Conservation (phyloP, 495 filamentous ascomycete genomes). For the Aspergillus egyptiacus region DNA sequence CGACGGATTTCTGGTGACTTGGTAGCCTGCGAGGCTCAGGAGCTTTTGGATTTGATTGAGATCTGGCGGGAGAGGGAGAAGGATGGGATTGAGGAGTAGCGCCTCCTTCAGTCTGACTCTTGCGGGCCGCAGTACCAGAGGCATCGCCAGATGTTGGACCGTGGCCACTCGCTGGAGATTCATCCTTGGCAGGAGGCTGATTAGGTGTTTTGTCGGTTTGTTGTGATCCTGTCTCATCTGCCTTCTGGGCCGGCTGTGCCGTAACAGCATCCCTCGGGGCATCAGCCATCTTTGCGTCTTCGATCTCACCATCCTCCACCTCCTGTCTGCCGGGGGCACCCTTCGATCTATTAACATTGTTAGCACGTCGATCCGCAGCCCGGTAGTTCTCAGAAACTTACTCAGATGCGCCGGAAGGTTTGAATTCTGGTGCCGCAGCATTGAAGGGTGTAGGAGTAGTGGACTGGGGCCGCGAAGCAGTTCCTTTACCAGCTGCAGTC, state of each 20-base stretch:
- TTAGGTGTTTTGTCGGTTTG: slow-evolving; percentile 13
- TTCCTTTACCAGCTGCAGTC: slow-evolving; percentile 30
- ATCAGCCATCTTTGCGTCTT: slow-evolving; percentile 54
- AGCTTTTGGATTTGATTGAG: slow-evolving; percentile 19
- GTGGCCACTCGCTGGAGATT: slow-evolving; percentile 11
- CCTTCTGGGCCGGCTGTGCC: slow-evolving; percentile 3
- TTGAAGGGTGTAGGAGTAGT: slow-evolving; percentile 38
- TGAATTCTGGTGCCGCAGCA: slow-evolving; percentile 44
- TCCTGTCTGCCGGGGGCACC: slow-evolving; percentile 42
- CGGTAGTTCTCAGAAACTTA: slow-evolving; percentile 27
- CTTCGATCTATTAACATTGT: slow-evolving; percentile 23
- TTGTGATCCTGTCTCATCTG: slow-evolving; percentile 11
- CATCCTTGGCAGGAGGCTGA: slow-evolving; percentile 5
- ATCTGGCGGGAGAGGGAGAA: slow-evolving; percentile 19
- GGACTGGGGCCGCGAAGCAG: slow-evolving; percentile 34
- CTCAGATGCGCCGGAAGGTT: slow-evolving; percentile 32
- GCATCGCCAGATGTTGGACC: slow-evolving; percentile 17
- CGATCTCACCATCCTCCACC: slow-evolving; percentile 75
- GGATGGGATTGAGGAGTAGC: slow-evolving; percentile 7
- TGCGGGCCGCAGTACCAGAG: slow-evolving; percentile 5
- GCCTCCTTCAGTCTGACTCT: slow-evolving; percentile 9
- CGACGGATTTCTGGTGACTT: slow-evolving; percentile 34
- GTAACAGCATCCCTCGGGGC: slow-evolving; percentile 17
- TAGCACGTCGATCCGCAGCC: slow-evolving; percentile 3
- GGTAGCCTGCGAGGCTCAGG: slow-evolving; percentile 26